Conservation (phyloP, 2,329 filamentous ascomycete genomes). For the Microdochium paspali region DNA sequence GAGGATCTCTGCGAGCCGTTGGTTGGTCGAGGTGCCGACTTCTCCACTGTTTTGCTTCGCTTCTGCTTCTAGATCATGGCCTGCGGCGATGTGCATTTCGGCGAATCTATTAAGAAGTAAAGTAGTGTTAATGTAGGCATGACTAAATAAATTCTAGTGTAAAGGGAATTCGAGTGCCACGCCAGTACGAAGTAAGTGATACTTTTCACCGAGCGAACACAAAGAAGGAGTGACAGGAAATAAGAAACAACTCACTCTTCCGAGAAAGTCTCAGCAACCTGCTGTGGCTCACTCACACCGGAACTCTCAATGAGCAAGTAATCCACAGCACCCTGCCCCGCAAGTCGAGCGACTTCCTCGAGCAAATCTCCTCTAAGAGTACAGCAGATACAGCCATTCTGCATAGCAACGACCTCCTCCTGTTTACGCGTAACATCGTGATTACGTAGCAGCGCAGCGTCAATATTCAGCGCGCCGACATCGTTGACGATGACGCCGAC, state of each 20-base stretch:
- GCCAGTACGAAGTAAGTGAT: too few relatives aligned
- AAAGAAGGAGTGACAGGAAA: background rate
- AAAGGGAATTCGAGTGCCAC: too few relatives aligned
- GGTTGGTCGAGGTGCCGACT: slow-evolving; percentile 4
- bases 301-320: slow-evolving; percentile 66
- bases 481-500: slow-evolving; percentile 70
- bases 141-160: too few relatives aligned
- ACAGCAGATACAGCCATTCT: slow-evolving; percentile 71
- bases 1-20: slow-evolving; percentile 15
- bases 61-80: slow-evolving; percentile 16
- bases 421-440: slow-evolving; percentile 44
- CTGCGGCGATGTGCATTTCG: slow-evolving; percentile 16
- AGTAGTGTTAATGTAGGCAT: slow-evolving; percentile 18
- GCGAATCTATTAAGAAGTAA: slow-evolving; percentile 12
- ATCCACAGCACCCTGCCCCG: slow-evolving; percentile 54
- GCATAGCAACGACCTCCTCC: slow-evolving; percentile 57
- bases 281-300: slow-evolving; percentile 63
- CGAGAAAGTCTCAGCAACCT: slow-evolving; percentile 62
- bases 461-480: slow-evolving; percentile 57
- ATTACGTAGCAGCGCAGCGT: slow-evolving; percentile 50
- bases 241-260: slow-evolving; percentile 6
- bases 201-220: too few relatives aligned
- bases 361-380: slow-evolving; percentile 63
- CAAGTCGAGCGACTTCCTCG: slow-evolving; percentile 56
- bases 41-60: slow-evolving; percentile 10